Evolutionary conservation across 305 asterid species (phyloP).

Genomic region (Petunia hybrid): DNA sequence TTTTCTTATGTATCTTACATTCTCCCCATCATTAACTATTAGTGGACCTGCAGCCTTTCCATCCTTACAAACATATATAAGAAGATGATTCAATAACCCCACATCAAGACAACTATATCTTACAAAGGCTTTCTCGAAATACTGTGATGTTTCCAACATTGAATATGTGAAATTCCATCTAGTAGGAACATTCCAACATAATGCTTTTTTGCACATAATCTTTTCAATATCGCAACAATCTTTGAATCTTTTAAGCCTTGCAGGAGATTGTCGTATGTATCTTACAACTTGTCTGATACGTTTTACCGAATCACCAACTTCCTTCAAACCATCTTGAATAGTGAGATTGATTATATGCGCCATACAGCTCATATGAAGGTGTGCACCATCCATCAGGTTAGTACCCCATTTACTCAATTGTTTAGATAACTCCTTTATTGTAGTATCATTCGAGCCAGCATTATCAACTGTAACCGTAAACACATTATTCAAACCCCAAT

Average conservation of each 20-base stretch:
- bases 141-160: constrained; percentile 9
- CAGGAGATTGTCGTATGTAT: neutral
- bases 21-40: neutral
- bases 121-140: constrained; percentile 21
- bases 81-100: neutral
- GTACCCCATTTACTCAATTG: neutral
- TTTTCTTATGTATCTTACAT: constrained; percentile 29
- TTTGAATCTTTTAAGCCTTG: neutral
- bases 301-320: neutral
- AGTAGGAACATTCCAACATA: neutral
- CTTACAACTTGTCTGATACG: neutral
- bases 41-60: neutral
- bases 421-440: neutral
- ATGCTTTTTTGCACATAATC: neutral
- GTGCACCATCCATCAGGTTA: too few relatives aligned
- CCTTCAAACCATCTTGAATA: constrained; percentile 1
- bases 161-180: constrained; percentile 5
- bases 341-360: neutral
- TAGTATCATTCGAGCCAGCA: too few relatives aligned
- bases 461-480: too few relatives aligned
- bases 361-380: too few relatives aligned
- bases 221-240: neutral
- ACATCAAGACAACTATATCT: constrained; percentile 1
- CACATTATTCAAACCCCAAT: too few relatives aligned
- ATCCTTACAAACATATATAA: neutral